These are phyloP conservation scores for Fusarium luffae DNA, from an alignment of 2,329 filamentous ascomycete species.

Conservation along the genomic window DNA sequence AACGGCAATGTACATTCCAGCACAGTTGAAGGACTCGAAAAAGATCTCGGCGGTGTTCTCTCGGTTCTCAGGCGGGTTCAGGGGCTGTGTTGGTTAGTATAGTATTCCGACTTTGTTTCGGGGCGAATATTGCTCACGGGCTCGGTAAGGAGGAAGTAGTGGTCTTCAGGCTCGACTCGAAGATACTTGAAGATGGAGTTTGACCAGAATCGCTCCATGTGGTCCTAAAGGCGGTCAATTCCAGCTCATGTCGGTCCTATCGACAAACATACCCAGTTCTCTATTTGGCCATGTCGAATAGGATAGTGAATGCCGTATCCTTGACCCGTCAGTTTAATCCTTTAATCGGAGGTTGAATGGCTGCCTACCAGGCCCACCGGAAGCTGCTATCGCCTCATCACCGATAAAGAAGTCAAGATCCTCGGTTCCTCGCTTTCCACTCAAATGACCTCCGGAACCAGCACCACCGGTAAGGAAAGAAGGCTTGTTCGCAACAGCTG, in stretches of 20 bases:
- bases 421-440: slow-evolving; percentile 93
- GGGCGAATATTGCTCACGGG: slow-evolving; percentile 70
- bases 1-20: slow-evolving; percentile 97
- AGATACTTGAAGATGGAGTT: slow-evolving; percentile 99
- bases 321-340: slow-evolving; percentile 50
- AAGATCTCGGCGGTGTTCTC: slow-evolving; percentile 99
- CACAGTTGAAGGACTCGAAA: slow-evolving; percentile 99
- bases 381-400: slow-evolving; percentile 89
- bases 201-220: slow-evolving; percentile 99
- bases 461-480: slow-evolving; percentile 93
- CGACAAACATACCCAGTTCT: slow-evolving; percentile 83
- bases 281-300: slow-evolving; percentile 96
- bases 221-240: slow-evolving; percentile 71
- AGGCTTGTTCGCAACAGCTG: slow-evolving; percentile 92
- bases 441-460: slow-evolving; percentile 83
- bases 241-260: neutral
- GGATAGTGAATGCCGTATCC: slow-evolving; percentile 98
- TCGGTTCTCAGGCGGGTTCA: slow-evolving; percentile 98
- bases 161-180: slow-evolving; percentile 96
- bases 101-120: neutral
- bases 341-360: slow-evolving; percentile 11
- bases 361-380: slow-evolving; percentile 78
- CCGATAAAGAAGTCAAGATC: slow-evolving; percentile 99
- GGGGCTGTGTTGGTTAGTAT: slow-evolving; percentile 67
- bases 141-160: slow-evolving; percentile 97